These are phyloP conservation scores for Heliocybe sulcata DNA, from an alignment of 1,284 basidiomycete genomes.

Conservation along the genomic window DNA sequence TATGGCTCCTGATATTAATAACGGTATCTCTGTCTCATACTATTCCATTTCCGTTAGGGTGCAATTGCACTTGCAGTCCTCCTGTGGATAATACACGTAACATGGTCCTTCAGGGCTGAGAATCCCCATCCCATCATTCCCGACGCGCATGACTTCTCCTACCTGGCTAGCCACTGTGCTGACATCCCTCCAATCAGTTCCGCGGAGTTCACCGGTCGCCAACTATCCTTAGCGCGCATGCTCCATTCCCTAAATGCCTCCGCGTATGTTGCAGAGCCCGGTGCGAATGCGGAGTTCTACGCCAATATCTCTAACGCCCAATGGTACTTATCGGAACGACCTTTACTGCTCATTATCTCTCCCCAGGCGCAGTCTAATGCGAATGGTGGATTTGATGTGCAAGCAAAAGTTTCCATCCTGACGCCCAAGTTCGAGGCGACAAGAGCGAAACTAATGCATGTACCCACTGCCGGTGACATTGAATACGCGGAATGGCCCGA, in stretches of 20 bases:
- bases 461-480: slow-evolving; percentile 39
- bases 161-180: slow-evolving; percentile 43
- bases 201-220: slow-evolving; percentile 44
- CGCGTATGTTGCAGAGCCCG: slow-evolving; percentile 72
- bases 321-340: slow-evolving; percentile 75
- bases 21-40: too few relatives aligned
- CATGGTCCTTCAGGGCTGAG: not conserved
- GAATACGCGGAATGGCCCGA: slow-evolving; percentile 71
- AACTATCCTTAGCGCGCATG: slow-evolving; percentile 40
- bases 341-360: slow-evolving; percentile 63
- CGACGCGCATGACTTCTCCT: slow-evolving; percentile 22
- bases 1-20: too few relatives aligned
- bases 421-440: slow-evolving; percentile 75
- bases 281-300: slow-evolving; percentile 65
- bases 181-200: slow-evolving; percentile 39
- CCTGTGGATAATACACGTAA: too few relatives aligned
- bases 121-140: not conserved
- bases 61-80: too few relatives aligned
- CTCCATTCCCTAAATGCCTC: slow-evolving; percentile 44
- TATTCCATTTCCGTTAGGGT: too few relatives aligned
- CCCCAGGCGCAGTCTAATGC: slow-evolving; percentile 24
- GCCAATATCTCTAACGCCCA: slow-evolving; percentile 54
- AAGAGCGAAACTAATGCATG: slow-evolving; percentile 52
- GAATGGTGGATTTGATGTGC: slow-evolving; percentile 17
- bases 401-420: slow-evolving; percentile 48